phyloP scores from a whole-genome alignment of 108 stramenopile species.

The Aurantiochytrium sp. region DNA sequence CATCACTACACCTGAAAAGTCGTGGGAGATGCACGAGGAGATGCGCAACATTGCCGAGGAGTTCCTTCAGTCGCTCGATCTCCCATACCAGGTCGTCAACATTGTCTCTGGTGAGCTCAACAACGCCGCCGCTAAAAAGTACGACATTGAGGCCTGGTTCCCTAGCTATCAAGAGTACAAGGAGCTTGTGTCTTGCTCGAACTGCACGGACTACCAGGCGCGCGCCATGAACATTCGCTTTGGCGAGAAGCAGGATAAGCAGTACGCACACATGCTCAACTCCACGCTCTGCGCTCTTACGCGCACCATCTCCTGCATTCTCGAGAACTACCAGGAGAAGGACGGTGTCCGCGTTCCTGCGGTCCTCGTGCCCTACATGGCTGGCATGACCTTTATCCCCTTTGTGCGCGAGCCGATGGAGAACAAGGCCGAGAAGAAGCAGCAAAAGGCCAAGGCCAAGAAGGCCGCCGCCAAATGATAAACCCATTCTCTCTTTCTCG shows the following conservation, averaged over 20 bases:
- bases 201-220: constrained; percentile 98
- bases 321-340: constrained; percentile 93
- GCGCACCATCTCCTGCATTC: constrained; percentile 90
- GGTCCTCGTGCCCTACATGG: constrained; percentile 93
- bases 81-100: constrained; percentile 94
- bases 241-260: constrained; percentile 65
- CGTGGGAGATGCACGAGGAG: constrained; percentile 73
- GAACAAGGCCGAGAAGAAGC: constrained; percentile 1
- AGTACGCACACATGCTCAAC: constrained; percentile 95
- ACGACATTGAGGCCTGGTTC: constrained; percentile 98
- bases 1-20: constrained; percentile 81
- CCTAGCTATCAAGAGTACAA: constrained; percentile 91
- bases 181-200: constrained; percentile 94
- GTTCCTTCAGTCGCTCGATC: constrained; percentile 84
- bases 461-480: background rate
- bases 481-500: no score
- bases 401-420: constrained; percentile 55
- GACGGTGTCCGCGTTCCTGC: constrained; percentile 87
- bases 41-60: constrained; percentile 73
- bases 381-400: constrained; percentile 92
- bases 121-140: constrained; percentile 98
- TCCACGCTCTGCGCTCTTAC: constrained; percentile 93
- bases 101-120: constrained; percentile 91
- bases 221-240: constrained; percentile 89
- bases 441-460: background rate